Conservation (phyloP, 441 rosid genomes). For the Pelargonium hybrid region DNA sequence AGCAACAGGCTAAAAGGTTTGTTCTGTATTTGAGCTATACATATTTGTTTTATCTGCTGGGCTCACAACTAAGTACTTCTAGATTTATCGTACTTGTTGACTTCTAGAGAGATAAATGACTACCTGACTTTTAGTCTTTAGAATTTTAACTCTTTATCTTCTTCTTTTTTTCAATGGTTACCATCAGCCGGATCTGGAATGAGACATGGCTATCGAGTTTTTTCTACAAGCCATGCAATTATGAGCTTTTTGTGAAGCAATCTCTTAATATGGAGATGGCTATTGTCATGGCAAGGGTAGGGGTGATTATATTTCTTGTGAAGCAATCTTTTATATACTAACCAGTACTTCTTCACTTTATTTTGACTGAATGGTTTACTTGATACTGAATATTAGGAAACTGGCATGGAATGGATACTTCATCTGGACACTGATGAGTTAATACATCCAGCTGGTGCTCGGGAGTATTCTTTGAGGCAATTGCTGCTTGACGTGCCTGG, state of each 20-base stretch:
- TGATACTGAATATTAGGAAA: slow-evolving; percentile 37
- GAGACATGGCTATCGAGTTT: slow-evolving; percentile 70
- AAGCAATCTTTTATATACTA: background rate
- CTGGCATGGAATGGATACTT: slow-evolving; percentile 62
- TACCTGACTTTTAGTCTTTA: too few relatives aligned
- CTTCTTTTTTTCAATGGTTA: slow-evolving; percentile 7
- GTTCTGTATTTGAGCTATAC: slow-evolving; percentile 11
- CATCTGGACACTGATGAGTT: slow-evolving; percentile 68
- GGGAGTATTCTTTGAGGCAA: slow-evolving; percentile 59
- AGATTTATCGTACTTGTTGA: background rate
- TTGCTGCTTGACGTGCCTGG: slow-evolving; percentile 62
- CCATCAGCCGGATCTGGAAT: slow-evolving; percentile 65
- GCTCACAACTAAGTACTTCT: background rate
- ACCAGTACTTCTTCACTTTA: slow-evolving; percentile 5
- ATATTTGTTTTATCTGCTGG: slow-evolving; percentile 1
- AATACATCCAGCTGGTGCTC: slow-evolving; percentile 65
- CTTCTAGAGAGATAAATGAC: background rate
- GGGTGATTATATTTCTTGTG: slow-evolving; percentile 3
- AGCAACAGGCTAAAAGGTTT: slow-evolving; percentile 72
- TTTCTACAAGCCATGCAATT: slow-evolving; percentile 76
- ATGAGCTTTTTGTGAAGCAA: slow-evolving; percentile 67
- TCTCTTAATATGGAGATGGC: slow-evolving; percentile 88
- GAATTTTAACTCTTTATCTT: background rate
- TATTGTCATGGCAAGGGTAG: slow-evolving; percentile 73
- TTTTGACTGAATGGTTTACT: slow-evolving; percentile 13